Base-by-base conservation (phyloP, 306 rosid species). In the Lathyrus aphaca region DNA sequence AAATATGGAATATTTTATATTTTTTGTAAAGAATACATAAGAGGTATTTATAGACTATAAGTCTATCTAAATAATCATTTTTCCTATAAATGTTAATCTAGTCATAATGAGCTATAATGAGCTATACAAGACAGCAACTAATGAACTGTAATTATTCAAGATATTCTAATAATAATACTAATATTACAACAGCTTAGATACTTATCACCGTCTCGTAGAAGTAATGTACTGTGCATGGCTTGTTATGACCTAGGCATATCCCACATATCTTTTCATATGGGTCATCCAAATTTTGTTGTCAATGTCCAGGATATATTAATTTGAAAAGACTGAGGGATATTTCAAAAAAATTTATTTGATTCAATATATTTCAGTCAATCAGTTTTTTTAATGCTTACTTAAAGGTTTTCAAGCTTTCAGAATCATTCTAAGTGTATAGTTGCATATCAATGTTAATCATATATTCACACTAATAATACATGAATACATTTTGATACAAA, bases 391-490 rank as follows among this genome's bases (percentile, higher is more conserved):
- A 39, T 0, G 39, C 13, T 44, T 46, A 12, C 58, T 56, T 11
- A 12, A n/a, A 42, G 54, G 57, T 11, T 32, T 9, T 44, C 43
- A 44, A 39, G 21, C 14, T 16, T 63, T 12, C n/a, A 11, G 11
- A 66, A 57, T 38, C 25, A 16, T 46, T 45, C 27, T 6, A 11
- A 42, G 4, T 14, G 39, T 42, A 35, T 68, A 53, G 17, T 30
- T 61, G 56, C 68, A 51, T 32, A 68, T 44, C 27, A 37, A 3
- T 10, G 19, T 45, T 56, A 35, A 17, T 40, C 39, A 43, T 77
- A 21, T 64, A 5, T 17, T 32, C 27, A 45, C 44, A 17, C 5
- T 40, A 66, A 23, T 43, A 18, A 23, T 43, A 18, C 50, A 39
- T 72, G 18, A 21, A 10, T 46, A 35, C 30, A 45, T 27, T 65